Base-by-base conservation (phyloP, 1,284 basidiomycete genomes). In the Testicularia cyperi region DNA sequence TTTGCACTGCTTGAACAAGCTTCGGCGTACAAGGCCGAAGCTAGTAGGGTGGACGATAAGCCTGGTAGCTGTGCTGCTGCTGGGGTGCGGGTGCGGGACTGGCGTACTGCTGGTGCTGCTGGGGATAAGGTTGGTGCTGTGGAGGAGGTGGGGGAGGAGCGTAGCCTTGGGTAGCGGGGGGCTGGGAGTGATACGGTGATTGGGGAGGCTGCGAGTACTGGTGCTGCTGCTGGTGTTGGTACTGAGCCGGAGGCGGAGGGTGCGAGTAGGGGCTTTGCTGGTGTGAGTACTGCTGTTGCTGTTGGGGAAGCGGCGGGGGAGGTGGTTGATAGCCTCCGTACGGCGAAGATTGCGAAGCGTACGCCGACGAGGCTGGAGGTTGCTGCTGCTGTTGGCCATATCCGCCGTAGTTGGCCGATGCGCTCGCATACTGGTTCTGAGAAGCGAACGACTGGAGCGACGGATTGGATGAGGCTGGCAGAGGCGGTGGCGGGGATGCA, bases 381-480 rank as follows among this genome's bases (percentile, higher is more conserved):
- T 26, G n/a, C 24, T 24, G 24, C 24, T 24, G 35, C 24, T 33
- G 40, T 22, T 43, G 40, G 12, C 10, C 30, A 19, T 32, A 32
- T 9, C 30, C 30, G 12, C 8, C 12, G 30, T 18, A 8, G 10
- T 9, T 19, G 30, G 16, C 10, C 9, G 39, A 24, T 4, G 29
- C n/a, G n/a, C n/a, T n/a, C n/a, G n/a, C n/a, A n/a, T n/a, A n/a
- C n/a, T n/a, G n/a, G n/a, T n/a, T n/a, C n/a, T n/a, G n/a, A n/a
- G n/a, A n/a, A n/a, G n/a, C n/a, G n/a, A n/a, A n/a, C n/a, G n/a
- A n/a, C n/a, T n/a, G n/a, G n/a, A n/a, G 30, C 9, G 27, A 23
- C 21, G 24, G 28, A 22, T 30, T 19, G 4, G 12, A 5, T 19
- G 18, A 28, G 12, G 5, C 28, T 16, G 37, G 4, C 13, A 19